Evolutionary conservation across 2,329 filamentous ascomycete genomes (phyloP), one percentile per base, ranked within the genome.

Genomic region (Aspergillus sp.): DNA sequence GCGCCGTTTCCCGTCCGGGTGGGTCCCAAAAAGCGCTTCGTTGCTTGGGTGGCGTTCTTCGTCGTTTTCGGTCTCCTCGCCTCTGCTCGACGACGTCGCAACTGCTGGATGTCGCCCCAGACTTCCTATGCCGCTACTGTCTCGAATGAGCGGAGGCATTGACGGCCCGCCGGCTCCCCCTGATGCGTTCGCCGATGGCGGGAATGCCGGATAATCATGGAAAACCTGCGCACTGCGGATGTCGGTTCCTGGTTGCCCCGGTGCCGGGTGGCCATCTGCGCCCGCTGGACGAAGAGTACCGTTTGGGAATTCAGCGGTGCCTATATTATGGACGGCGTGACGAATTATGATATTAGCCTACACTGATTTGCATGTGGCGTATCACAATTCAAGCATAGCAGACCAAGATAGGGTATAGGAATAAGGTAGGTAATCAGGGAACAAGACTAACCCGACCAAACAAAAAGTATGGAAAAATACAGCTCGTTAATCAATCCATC

Each of bases 1-100:
- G 55, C 89, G 82, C 52, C 86, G 85, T 66, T 93, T 94, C 32
- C 81, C 79, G 51, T 91, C 86, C 1, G 88, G 86, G 32, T 94
- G 74, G 44, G 91, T 82, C 30, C 86, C 85, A 58, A 95, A 95
- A 27, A 95, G 74, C 30, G 78, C 77, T 11, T 78, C 73, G 32
- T 69, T 80, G 28, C 35, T 51, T 8, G 58, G 57, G 17, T 52
- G 51, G 25, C 43, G 39, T 26, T 55, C 45, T 10, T 51, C 55
- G 4, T 46, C 42, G 12, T 53, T 44, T 15, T 45, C 42, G 4
- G 41, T 40, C 16, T 44, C 35, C 1, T 40, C 25, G 32, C 44
- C 42, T 33, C 41, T 52, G 32, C 38, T 46, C 7, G 48, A 36
- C 2, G 55, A 51, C 7, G 58, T 55, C n/a, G 58, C 56, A 17